Evolutionary conservation across 2,329 filamentous ascomycete genomes (phyloP), one percentile per base, ranked within the genome.

Genomic region (Colletotrichum acutatum): DNA sequence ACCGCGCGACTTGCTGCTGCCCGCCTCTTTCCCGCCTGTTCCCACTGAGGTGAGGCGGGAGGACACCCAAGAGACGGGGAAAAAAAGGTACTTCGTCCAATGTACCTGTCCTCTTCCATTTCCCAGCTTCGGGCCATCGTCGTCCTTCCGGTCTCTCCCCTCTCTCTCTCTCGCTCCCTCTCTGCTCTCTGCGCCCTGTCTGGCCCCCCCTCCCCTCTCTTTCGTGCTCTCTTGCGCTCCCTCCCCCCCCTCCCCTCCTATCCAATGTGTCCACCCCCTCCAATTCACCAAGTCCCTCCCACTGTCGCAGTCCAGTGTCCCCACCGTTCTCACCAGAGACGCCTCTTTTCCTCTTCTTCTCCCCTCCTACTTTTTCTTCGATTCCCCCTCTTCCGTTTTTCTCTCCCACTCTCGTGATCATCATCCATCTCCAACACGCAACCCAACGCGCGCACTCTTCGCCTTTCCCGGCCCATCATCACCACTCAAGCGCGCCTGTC

Each of bases 361-460:
- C 60, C 59, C 70, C 70, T 70, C 57, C 70, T 61, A 61, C 65
- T 70, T 74, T 74, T 72, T 52, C 70, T 59, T 72, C 37, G 66
- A 69, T 60, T 72, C 59, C 69, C 69, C 69, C 69, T 69, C 70
- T 42, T 73, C 70, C 37, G 58, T 60, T 74, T 56, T 66, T 64
- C 54, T 46, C n/a, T 71, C 52, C 32, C 24, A 63, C 59, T 73
- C 56, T 73, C 49, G 71, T 53, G 71, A 77, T 79, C 76, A 68
- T 68, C 71, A 74, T 78, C 79, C 79, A 80, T 80, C 80, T 74
- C 68, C 77, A 77, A 82, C 79, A 80, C 70, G 42, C 63, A 66
- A 63, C 57, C 22, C 56, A 68, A 72, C 69, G 65, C 56, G 67
- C 49, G 24, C 54, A 59, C 32, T 42, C 22, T 16, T 71, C 70